Evolutionary conservation across 1,284 basidiomycete species (phyloP).

Genomic region (Volvariella volvacea): DNA sequence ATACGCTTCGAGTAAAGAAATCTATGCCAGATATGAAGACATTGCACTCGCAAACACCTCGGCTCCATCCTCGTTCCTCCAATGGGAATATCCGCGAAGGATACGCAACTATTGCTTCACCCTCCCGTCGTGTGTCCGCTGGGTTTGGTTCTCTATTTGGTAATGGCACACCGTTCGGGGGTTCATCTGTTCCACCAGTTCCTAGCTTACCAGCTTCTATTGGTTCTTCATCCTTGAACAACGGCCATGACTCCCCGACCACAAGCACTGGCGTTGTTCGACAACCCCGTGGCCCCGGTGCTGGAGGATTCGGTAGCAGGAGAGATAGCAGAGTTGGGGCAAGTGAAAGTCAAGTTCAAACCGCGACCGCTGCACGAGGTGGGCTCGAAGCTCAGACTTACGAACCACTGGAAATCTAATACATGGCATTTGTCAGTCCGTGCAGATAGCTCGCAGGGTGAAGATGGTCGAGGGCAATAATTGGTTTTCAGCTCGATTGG

Average conservation of each 20-base stretch:
- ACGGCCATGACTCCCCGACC: constrained; percentile 30
- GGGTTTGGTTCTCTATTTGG: constrained; percentile 66
- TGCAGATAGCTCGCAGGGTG: constrained; percentile 37
- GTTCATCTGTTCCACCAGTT: constrained; percentile 59
- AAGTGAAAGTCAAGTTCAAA: constrained; percentile 29
- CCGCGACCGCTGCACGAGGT: constrained; percentile 40
- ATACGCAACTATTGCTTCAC: constrained; percentile 82
- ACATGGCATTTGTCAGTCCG: constrained; percentile 25
- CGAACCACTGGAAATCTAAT: constrained; percentile 78
- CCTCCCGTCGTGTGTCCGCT: constrained; percentile 61
- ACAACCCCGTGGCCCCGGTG: constrained; percentile 74
- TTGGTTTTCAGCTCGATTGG: too few relatives aligned
- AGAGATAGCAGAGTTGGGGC: constrained; percentile 54
- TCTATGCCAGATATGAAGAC: constrained; percentile 94
- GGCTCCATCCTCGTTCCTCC: constrained; percentile 77
- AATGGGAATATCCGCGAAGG: constrained; percentile 89
- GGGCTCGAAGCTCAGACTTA: constrained; percentile 77
- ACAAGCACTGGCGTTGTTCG: constrained; percentile 50
- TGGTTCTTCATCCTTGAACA: constrained; percentile 35
- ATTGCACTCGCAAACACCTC: constrained; percentile 73
- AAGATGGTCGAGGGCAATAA: constrained; percentile 31
- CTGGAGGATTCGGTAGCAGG: constrained; percentile 54
- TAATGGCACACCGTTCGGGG: constrained; percentile 37
- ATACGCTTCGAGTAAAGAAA: constrained; percentile 81
- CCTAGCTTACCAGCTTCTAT: constrained; percentile 64